phyloP scores from a whole-genome alignment of 2,329 filamentous ascomycete genomes.

The Remersonia thermophila region DNA sequence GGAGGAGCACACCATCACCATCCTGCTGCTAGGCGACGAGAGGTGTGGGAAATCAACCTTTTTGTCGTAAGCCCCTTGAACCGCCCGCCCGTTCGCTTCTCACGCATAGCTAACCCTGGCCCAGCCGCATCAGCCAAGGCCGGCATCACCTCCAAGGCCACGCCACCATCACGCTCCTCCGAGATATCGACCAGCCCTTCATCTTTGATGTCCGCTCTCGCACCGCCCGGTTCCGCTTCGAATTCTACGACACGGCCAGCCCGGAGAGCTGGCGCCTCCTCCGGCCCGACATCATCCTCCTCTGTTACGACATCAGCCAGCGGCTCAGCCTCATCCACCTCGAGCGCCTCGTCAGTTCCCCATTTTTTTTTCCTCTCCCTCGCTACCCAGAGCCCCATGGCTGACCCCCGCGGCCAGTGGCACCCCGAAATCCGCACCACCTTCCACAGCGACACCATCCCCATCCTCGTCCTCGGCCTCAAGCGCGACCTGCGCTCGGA shows the following conservation, averaged over 20 bases:
- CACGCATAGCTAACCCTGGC: constrained; percentile 1
- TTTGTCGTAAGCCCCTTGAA: constrained; percentile 45
- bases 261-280: constrained; percentile 48
- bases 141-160: constrained; percentile 17
- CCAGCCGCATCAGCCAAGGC: constrained; percentile 40
- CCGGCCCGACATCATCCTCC: constrained; percentile 43
- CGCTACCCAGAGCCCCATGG: constrained; percentile 3
- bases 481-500: constrained; percentile 49
- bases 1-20: constrained; percentile 37
- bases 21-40: constrained; percentile 47
- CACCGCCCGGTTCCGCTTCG: constrained; percentile 37
- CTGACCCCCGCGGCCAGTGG: not conserved
- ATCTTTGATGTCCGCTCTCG: constrained; percentile 40
- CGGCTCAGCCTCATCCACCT: constrained; percentile 46
- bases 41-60: constrained; percentile 50
- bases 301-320: constrained; percentile 51
- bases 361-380: constrained; percentile 17
- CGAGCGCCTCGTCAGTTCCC: constrained; percentile 44
- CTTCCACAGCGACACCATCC: constrained; percentile 33
- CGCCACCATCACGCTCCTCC: constrained; percentile 36
- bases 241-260: constrained; percentile 47
- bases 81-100: no score
- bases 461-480: constrained; percentile 45
- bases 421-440: constrained; percentile 23
- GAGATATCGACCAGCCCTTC: constrained; percentile 49